Evolutionary conservation across 495 filamentous ascomycete species (phyloP).

Genomic region (Margaritispora aquatica): DNA sequence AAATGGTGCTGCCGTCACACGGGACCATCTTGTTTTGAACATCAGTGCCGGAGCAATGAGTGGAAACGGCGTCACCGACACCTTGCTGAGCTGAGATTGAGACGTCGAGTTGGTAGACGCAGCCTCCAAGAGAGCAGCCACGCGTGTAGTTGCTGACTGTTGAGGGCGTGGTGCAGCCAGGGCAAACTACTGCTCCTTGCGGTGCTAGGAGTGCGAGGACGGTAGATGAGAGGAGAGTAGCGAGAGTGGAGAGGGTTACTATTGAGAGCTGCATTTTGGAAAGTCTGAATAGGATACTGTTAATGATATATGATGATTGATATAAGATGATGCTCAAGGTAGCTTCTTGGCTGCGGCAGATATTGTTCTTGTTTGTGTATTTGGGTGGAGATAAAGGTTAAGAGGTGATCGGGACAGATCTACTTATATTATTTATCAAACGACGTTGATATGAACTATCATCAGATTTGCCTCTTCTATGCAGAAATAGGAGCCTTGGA

Average conservation of each 20-base stretch:
- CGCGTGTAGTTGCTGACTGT: neutral
- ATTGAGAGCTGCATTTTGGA: neutral
- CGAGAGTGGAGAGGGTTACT: neutral
- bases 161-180: neutral
- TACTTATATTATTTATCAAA: too few relatives aligned
- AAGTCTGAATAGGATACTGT: too few relatives aligned
- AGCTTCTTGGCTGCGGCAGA: too few relatives aligned
- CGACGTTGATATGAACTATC: too few relatives aligned
- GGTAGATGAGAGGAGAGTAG: neutral
- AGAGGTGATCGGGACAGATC: too few relatives aligned
- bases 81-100: neutral
- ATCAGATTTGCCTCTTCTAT: too few relatives aligned
- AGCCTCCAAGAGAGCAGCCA: constrained; percentile 5
- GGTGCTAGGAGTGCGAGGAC: neutral
- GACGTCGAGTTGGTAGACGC: neutral
- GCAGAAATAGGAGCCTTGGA: too few relatives aligned
- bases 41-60: constrained; percentile 1
- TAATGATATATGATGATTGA: too few relatives aligned
- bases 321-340: too few relatives aligned
- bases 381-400: too few relatives aligned
- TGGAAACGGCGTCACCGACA: neutral
- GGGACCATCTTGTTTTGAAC: neutral
- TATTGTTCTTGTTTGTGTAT: too few relatives aligned
- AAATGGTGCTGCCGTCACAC: neutral
- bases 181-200: neutral